Evolutionary conservation across 2,329 filamentous ascomycete genomes (phyloP).

Genomic region (Trichoderma hamatum): DNA sequence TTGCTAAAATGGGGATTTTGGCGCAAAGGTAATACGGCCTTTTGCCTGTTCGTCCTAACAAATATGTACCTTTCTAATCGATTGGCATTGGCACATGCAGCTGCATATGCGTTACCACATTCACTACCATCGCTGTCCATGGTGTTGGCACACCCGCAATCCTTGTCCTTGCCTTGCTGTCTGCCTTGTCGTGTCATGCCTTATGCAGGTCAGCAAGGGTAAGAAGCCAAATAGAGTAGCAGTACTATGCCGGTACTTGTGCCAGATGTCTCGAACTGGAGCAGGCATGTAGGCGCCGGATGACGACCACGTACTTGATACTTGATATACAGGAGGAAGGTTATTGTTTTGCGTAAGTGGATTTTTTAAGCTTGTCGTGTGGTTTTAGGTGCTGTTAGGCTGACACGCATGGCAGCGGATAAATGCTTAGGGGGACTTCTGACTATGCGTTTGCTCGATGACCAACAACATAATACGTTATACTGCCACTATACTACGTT

Average conservation of each 20-base stretch:
- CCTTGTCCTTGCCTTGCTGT: not conserved
- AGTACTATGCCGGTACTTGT: not conserved
- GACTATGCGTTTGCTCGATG: not conserved
- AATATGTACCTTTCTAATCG: not conserved
- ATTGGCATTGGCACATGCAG: not conserved
- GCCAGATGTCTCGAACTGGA: not conserved
- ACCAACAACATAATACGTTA: not conserved
- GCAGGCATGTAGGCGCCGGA: not conserved
- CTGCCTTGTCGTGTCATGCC: not conserved
- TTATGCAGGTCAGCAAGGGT: conserved; percentile 1
- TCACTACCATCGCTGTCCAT: no score
- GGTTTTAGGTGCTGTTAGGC: not conserved
- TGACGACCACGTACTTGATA: not conserved
- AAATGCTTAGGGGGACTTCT: no score
- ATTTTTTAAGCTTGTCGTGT: not conserved
- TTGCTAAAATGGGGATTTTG: not conserved
- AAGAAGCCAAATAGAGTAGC: not conserved
- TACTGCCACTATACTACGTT: not conserved
- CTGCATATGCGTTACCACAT: not conserved
- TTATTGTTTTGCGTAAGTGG: not conserved
- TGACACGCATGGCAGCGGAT: not conserved
- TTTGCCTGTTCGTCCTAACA: not conserved
- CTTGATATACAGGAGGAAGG: no score
- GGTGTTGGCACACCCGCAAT: not conserved
- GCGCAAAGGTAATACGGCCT: not conserved